Conservation (phyloP, 176 grass and related monocot genomes). For the maize (Zea mays) region DNA sequence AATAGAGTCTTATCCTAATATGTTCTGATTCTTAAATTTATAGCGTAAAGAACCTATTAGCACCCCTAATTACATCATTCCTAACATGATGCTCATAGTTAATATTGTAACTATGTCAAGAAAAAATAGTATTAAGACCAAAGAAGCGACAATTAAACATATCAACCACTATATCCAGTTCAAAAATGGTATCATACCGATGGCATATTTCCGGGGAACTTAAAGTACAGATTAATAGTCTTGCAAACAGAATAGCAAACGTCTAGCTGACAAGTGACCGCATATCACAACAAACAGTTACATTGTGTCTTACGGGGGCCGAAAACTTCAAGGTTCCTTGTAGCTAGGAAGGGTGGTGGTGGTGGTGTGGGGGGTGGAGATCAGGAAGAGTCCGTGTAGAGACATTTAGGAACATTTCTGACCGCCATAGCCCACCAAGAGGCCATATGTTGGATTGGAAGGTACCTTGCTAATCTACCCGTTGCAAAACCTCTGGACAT, state of each 20-base stretch:
- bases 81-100: no score
- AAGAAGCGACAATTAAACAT: no score
- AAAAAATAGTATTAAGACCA: no score
- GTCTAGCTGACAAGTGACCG: background rate
- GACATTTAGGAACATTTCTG: background rate
- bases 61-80: no score
- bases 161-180: no score
- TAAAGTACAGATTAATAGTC: background rate
- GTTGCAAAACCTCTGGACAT: conserved; percentile 25
- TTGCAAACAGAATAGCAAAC: background rate
- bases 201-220: background rate
- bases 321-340: background rate
- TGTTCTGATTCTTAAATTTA: no score
- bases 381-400: background rate
- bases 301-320: background rate
- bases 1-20: no score
- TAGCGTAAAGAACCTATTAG: no score
- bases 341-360: background rate
- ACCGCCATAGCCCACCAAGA: background rate
- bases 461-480: conserved; percentile 18
- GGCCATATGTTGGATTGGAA: background rate
- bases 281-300: background rate
- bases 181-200: no score
- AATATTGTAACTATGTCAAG: no score
- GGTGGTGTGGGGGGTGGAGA: no score